phyloP scores from a whole-genome alignment of 106 monocot species.

The Amphibolis antarctica region DNA sequence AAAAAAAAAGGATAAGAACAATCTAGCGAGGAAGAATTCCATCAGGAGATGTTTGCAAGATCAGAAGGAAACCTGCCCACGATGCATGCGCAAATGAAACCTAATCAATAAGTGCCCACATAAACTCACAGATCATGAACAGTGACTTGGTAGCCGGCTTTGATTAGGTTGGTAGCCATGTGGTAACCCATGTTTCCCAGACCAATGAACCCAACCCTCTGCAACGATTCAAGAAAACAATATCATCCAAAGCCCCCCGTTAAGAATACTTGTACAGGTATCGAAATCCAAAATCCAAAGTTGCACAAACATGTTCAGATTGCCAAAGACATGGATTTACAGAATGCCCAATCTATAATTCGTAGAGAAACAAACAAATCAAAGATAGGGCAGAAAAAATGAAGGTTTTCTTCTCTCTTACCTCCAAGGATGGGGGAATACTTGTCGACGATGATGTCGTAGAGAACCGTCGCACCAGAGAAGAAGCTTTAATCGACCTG shows the following conservation, averaged over 20 bases:
- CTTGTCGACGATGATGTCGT: background rate
- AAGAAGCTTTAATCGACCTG: background rate
- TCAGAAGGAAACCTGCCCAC: too few species aligned
- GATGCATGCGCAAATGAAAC: background rate
- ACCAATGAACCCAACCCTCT: constrained; percentile 85
- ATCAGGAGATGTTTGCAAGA: too few species aligned
- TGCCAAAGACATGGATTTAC: too few species aligned
- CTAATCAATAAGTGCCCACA: background rate
- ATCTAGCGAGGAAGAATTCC: too few species aligned
- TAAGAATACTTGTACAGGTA: background rate
- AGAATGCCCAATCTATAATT: background rate
- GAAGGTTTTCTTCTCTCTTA: background rate
- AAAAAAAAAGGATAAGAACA: too few species aligned
- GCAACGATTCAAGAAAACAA: constrained; percentile 13
- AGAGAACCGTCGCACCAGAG: background rate
- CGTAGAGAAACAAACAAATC: too few species aligned
- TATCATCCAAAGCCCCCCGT: background rate
- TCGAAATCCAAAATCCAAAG: too few species aligned
- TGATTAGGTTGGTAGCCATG: constrained; percentile 79
- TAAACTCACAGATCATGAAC: constrained; percentile 72
- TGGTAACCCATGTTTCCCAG: constrained; percentile 94
- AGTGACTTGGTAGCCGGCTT: constrained; percentile 60
- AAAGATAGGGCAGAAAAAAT: too few species aligned
- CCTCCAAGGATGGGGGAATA: background rate
- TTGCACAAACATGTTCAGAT: too few species aligned